phyloP scores from a whole-genome alignment of 257 asterid species.

The Lavandula angustifolia region DNA sequence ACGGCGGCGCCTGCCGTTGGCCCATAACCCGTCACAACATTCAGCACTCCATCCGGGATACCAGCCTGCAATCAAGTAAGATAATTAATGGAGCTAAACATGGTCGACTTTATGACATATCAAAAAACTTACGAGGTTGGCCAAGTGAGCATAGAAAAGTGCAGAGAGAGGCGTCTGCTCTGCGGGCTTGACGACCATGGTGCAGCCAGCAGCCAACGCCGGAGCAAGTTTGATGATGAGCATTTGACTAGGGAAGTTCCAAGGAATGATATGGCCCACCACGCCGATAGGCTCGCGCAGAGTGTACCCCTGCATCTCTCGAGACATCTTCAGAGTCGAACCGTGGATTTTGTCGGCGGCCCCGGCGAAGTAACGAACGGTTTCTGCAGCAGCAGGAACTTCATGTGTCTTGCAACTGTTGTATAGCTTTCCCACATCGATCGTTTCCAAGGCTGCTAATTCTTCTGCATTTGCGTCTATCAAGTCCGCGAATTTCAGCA shows the following conservation, averaged over 20 bases:
- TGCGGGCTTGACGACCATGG: constrained; percentile 63
- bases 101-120: too few relatives aligned
- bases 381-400: constrained; percentile 42
- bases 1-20: constrained; percentile 75
- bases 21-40: constrained; percentile 69
- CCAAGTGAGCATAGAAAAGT: constrained; percentile 54
- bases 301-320: constrained; percentile 50
- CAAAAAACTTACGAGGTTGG: constrained; percentile 44
- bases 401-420: constrained; percentile 28
- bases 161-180: constrained; percentile 71
- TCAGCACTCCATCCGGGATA: constrained; percentile 71
- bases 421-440: constrained; percentile 51
- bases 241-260: constrained; percentile 59
- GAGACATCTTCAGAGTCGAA: constrained; percentile 48
- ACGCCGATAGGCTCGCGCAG: constrained; percentile 60
- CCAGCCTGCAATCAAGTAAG: constrained; percentile 55
- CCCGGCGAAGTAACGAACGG: constrained; percentile 55
- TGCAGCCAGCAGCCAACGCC: constrained; percentile 63
- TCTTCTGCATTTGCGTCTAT: constrained; percentile 45
- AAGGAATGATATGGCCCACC: constrained; percentile 55
- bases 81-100: too few relatives aligned
- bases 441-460: constrained; percentile 48
- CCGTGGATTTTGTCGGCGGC: constrained; percentile 67
- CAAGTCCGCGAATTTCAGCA: constrained; percentile 53
- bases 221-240: constrained; percentile 52